Evolutionary conservation across 73 alveolate genomes (phyloP), one percentile per base, ranked within the genome.

Genomic region (Tetrahymena borealis): DNA sequence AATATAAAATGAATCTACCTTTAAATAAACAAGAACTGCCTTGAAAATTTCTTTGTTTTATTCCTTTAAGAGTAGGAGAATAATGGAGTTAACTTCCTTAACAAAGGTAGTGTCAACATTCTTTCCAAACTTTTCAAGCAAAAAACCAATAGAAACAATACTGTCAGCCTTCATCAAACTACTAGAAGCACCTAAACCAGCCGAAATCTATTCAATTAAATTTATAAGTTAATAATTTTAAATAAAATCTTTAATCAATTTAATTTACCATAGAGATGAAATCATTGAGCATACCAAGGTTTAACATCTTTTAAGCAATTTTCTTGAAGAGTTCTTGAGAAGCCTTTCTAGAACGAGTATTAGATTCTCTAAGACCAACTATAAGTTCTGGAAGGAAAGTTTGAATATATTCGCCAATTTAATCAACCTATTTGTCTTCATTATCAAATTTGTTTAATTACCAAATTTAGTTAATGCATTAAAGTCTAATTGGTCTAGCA

Each of bases 111-210:
- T 31, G 13, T 79, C 91, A 28, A 93, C 39, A 39, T 93, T 79
- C 15, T 40, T 28, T n/a, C 91, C 78, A 32, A 93, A 93, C 79
- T 79, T 39, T 33, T 93, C 90, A 38, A 93, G 78, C 37, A 93
- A 35, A 2, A 78, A 32, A 33, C 91, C 90, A 33, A 93, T 85
- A 39, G 95, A 79, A 13, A 77, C 93, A 32, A 93, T 90, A 39
- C 91, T 92, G 39, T 85, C 95, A 93, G 95, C 95, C 91, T 93
- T 93, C 95, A 93, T 93, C 1, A 92, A 91, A 92, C 78, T 79
- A 38, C 93, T 79, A 18, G 90, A 79, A 18, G 95, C 93, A 18
- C 93, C 95, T 37, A 93, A 85, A 39, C 95, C 95, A 32, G 95
- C 95, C 28, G 91, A 93, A n/a, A 60, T n/a, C 85, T 60, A 2